Evolutionary conservation across 371 early-diverging fungal genomes (phyloP).

Genomic region (Rhizopus sp.): DNA sequence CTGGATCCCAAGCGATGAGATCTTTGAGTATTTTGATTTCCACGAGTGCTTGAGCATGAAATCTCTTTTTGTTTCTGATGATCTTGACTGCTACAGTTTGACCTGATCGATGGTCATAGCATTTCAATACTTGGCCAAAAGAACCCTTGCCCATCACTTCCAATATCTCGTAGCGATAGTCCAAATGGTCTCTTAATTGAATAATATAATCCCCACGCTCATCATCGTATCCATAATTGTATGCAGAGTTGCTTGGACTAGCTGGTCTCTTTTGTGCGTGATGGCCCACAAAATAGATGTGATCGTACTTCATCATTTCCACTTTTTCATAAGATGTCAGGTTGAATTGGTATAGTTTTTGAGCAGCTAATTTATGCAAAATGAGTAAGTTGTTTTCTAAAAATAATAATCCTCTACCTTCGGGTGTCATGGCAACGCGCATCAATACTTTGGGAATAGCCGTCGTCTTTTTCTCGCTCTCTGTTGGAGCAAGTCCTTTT

Average conservation of each 20-base stretch:
- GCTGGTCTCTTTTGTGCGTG: conserved; percentile 61
- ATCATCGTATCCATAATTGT: conserved; percentile 83
- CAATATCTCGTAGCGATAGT: conserved; percentile 83
- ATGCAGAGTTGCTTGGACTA: conserved; percentile 43
- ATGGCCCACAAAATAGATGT: conserved; percentile 86
- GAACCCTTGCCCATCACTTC: conserved; percentile 87
- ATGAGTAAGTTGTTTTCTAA: conserved; percentile 2
- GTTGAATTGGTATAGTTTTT: conserved; percentile 62
- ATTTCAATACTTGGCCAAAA: conserved; percentile 90
- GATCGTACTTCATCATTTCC: conserved; percentile 79
- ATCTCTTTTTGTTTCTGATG: conserved; percentile 85
- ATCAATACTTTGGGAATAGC: conserved; percentile 21
- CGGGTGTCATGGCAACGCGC: conserved; percentile 47
- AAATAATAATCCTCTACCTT: conserved; percentile 19
- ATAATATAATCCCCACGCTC: conserved; percentile 82
- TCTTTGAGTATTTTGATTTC: conserved; percentile 83
- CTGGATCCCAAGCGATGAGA: conserved; percentile 64
- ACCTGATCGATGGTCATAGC: conserved; percentile 77
- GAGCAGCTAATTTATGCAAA: conserved; percentile 34
- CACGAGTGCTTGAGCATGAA: conserved; percentile 84
- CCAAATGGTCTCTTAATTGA: conserved; percentile 74
- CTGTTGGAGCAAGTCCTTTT: conserved; percentile 10
- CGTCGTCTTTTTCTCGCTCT: conserved; percentile 1
- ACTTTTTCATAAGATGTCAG: conserved; percentile 79
- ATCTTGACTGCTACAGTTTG: conserved; percentile 86